phyloP scores from a whole-genome alignment of 306 rosid species.

The Acacia melanoxylon region DNA sequence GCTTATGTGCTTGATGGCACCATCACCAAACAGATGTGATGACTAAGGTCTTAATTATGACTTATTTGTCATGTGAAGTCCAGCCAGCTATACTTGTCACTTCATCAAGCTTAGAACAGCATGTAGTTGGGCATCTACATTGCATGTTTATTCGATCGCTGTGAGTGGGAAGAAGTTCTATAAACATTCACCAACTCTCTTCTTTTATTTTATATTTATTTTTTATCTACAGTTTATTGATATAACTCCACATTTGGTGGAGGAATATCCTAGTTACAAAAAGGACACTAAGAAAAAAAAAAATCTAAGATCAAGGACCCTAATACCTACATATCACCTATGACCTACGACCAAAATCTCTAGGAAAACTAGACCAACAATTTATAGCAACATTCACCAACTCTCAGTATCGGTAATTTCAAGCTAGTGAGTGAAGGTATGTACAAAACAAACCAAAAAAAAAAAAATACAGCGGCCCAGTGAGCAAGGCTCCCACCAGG shows the following conservation, averaged over 20 bases:
- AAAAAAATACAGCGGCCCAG: no score
- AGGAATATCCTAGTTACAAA: not conserved
- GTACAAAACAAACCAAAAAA: not conserved
- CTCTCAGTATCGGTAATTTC: slow-evolving; percentile 19
- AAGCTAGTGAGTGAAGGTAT: slow-evolving; percentile 4
- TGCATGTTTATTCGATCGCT: slow-evolving; percentile 17
- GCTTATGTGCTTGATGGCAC: slow-evolving; percentile 19
- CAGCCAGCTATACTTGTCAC: slow-evolving; percentile 1
- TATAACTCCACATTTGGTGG: not conserved
- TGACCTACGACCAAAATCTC: not conserved
- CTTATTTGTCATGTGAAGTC: slow-evolving; percentile 10
- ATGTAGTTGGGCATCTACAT: slow-evolving; percentile 15
- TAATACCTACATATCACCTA: not conserved
- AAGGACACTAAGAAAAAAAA: not conserved
- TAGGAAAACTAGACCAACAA: not conserved
- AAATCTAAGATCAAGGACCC: not conserved
- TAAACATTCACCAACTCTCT: not conserved
- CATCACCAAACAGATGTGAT: slow-evolving; percentile 11
- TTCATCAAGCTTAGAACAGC: slow-evolving; percentile 15
- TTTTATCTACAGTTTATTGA: not conserved
- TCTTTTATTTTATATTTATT: not conserved
- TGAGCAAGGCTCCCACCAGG: no score
- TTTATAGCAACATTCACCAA: not conserved
- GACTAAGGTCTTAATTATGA: slow-evolving; percentile 16
- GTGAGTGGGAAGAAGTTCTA: slow-evolving; percentile 2